These are phyloP conservation scores for Xylaria sp. DNA, from an alignment of 2,329 filamentous ascomycete species.

Conservation along the genomic window DNA sequence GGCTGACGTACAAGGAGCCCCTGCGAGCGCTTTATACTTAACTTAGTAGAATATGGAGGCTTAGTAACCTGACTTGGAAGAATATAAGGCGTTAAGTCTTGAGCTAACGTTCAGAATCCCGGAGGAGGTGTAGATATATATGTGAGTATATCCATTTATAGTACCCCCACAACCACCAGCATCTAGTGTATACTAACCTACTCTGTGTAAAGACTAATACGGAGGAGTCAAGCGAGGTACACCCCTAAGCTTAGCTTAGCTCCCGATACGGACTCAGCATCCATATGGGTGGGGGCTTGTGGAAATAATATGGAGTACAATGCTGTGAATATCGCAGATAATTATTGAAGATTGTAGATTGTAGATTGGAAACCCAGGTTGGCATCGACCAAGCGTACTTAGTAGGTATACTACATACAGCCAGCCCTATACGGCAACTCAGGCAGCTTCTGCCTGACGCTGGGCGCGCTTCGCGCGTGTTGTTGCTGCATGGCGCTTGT, in stretches of 20 bases:
- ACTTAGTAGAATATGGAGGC: no score
- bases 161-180: not conserved
- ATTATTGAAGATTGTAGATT: not conserved
- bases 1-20: no score
- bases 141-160: conserved; percentile 6
- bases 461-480: conserved; percentile 33
- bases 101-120: no score
- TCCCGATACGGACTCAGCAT: not conserved
- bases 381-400: not conserved
- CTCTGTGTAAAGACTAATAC: not conserved
- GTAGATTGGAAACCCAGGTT: not conserved
- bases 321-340: not conserved
- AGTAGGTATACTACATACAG: not conserved
- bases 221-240: not conserved
- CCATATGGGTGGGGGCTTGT: not conserved
- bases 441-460: conserved; percentile 16
- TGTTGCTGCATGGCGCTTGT: conserved; percentile 36
- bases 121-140: not conserved
- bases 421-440: not conserved
- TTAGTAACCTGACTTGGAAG: no score
- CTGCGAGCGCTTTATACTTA: no score
- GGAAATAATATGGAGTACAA: not conserved
- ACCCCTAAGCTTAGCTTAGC: not conserved
- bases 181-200: not conserved
- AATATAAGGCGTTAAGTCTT: no score